phyloP scores from a whole-genome alignment of 2,329 filamentous ascomycete genomes.

The Grosmannia clavigera region DNA sequence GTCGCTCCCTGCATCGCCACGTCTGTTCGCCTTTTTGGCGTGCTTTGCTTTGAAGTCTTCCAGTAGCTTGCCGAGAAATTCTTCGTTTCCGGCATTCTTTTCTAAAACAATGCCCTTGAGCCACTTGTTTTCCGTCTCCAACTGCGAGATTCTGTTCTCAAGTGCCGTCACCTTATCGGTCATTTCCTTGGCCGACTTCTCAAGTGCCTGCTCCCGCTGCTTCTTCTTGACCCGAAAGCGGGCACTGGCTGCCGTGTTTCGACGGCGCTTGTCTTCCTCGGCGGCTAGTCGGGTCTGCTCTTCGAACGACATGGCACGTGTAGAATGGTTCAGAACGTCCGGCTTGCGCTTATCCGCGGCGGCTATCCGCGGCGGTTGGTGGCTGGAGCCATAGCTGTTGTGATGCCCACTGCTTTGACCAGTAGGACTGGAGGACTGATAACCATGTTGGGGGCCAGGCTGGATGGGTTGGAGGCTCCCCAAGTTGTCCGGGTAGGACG shows the following conservation, averaged over 20 bases:
- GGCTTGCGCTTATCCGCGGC: slow-evolving; percentile 32
- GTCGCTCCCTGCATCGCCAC: slow-evolving; percentile 15
- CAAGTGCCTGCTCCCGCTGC: slow-evolving; percentile 78
- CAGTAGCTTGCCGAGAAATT: slow-evolving; percentile 35
- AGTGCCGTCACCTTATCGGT: slow-evolving; percentile 64
- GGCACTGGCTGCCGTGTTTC: slow-evolving; percentile 79
- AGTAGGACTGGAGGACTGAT: slow-evolving; percentile 17
- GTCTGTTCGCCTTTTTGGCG: neutral
- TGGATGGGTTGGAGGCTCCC: slow-evolving; percentile 37
- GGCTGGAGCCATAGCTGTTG: slow-evolving; percentile 16
- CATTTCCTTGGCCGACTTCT: slow-evolving; percentile 72
- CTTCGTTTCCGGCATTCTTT: slow-evolving; percentile 56
- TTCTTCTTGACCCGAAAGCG: slow-evolving; percentile 94
- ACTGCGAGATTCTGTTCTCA: slow-evolving; percentile 59
- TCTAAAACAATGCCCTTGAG: slow-evolving; percentile 69
- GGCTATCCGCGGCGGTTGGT: slow-evolving; percentile 15
- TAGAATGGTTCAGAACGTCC: slow-evolving; percentile 25
- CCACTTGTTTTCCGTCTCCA: slow-evolving; percentile 79
- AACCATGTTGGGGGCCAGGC: slow-evolving; percentile 35
- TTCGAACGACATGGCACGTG: slow-evolving; percentile 46
- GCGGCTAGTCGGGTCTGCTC: slow-evolving; percentile 61
- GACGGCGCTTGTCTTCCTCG: slow-evolving; percentile 80
- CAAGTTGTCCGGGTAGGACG: slow-evolving; percentile 29
- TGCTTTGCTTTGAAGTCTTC: slow-evolving; percentile 31
- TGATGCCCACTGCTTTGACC: slow-evolving; percentile 22